Conservation (phyloP, 2,329 filamentous ascomycete genomes). For the Cladophialophora bantiana region DNA sequence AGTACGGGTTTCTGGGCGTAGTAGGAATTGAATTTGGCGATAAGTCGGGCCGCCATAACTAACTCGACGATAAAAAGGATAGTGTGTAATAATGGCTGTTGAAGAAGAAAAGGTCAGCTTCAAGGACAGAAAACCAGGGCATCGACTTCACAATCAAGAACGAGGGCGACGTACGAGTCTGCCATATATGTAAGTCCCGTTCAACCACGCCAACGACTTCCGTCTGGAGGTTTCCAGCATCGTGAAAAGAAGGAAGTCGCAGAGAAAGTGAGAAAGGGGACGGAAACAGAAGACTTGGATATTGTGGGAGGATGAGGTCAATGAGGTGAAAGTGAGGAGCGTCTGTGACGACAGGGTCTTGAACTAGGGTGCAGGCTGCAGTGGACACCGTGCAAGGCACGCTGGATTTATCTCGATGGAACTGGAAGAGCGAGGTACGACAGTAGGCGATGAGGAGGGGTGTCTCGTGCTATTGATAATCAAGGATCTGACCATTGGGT, state of each 20-base stretch:
- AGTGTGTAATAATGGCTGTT: conserved; percentile 83
- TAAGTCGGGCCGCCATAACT: conserved; percentile 80
- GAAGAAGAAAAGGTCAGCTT: conserved; percentile 24
- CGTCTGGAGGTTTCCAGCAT: conserved; percentile 53
- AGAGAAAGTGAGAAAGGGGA: conserved; percentile 26
- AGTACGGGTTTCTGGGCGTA: conserved; percentile 92
- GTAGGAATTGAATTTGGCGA: conserved; percentile 88
- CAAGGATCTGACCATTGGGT: neutral
- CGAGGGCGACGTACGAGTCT: conserved; percentile 39
- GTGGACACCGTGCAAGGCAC: conserved; percentile 5
- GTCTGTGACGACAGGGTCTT: conserved; percentile 31
- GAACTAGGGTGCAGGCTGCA: conserved; percentile 23
- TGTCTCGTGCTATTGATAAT: conserved; percentile 9
- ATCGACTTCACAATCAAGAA: conserved; percentile 7
- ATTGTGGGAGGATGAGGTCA: conserved; percentile 25
- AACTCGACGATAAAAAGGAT: conserved; percentile 88
- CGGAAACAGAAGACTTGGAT: conserved; percentile 36
- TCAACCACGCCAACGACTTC: conserved; percentile 54
- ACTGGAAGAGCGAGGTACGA: conserved; percentile 2
- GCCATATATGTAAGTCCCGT: conserved; percentile 54
- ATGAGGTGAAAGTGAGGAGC: conserved; percentile 18
- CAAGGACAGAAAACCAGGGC: neutral
- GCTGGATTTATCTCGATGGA: conserved; percentile 8
- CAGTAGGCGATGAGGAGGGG: neutral
- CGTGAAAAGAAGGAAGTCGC: conserved; percentile 38